Evolutionary conservation across 2,329 filamentous ascomycete genomes (phyloP), one percentile per base, ranked within the genome.

Genomic region (Penicillium sp.): DNA sequence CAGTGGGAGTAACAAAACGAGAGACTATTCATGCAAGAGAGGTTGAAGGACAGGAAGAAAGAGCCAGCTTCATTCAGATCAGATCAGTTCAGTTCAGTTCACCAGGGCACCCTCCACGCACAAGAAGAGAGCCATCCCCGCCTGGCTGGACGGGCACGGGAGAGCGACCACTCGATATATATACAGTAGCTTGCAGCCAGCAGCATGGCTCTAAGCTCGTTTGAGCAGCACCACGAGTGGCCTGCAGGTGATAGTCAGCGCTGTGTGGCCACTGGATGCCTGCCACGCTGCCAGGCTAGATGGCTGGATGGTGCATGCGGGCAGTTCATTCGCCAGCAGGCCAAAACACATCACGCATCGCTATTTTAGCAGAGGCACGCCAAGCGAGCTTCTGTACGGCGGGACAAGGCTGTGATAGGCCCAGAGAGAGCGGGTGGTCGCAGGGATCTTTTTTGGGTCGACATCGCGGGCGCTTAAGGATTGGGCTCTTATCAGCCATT

Each of bases 301-400:
- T 53, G 48, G 45, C 21, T 14, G 43, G 20, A 38, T 21, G 38
- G 43, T 18, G 14, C n/a, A 43, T 18, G 14, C n/a, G 30, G 9
- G 56, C 24, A 33, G 20, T 26, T 55, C 45, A 59, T 59, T 59
- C 47, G 56, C 33, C 24, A 33, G 47, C 24, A 55, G 48, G 23
- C 18, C 18, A 38, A 43, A 38, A 26, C 33, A 20, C 35, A 35
- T 23, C 40, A 47, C 40, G 40, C 38, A 46, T 52, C 48, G 47
- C 28, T 38, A 54, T 50, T 38, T 50, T 21, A 40, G n/a, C 14
- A 54, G 35, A n/a, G 43, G 55, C n/a, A 57, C 55, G 24, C 55
- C 45, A 57, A 43, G 16, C 28, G 30, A 53, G 26, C 18, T 53
- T 18, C 16, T 55, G 52, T 42, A 47, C 43, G 47, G 3, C 28